These are phyloP conservation scores for Acer campestre DNA, from an alignment of 345 rosid genomes.

Conservation along the genomic window DNA sequence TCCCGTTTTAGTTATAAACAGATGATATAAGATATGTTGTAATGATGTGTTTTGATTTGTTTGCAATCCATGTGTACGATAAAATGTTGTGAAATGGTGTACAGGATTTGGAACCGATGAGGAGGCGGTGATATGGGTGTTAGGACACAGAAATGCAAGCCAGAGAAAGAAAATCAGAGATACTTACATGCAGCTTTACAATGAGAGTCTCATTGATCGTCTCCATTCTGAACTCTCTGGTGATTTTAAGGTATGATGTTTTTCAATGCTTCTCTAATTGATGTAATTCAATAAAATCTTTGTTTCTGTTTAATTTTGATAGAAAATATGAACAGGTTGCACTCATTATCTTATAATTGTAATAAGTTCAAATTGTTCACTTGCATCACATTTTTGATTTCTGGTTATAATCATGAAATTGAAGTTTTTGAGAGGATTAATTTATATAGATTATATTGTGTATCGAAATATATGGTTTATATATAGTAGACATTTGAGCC, in stretches of 20 bases:
- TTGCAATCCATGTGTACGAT: background rate
- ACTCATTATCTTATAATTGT: too few species aligned
- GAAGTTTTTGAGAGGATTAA: background rate
- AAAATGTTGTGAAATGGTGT: constrained; percentile 13
- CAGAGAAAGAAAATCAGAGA: constrained; percentile 77
- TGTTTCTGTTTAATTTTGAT: too few species aligned
- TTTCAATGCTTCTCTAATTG: background rate
- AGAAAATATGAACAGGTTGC: background rate
- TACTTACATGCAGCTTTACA: constrained; percentile 57
- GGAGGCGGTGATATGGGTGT: constrained; percentile 51
- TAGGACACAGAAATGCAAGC: constrained; percentile 72
- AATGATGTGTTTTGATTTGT: constrained; percentile 1
- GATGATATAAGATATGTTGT: background rate
- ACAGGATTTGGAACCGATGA: constrained; percentile 84
- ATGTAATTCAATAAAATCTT: background rate
- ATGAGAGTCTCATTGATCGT: constrained; percentile 58
- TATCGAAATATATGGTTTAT: too few species aligned
- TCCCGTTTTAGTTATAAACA: background rate
- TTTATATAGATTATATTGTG: background rate
- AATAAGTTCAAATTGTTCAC: background rate
- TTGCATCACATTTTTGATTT: background rate
- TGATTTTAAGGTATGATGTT: constrained; percentile 62
- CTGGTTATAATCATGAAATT: background rate
- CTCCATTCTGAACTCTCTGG: constrained; percentile 77
- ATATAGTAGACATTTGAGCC: too few species aligned